phyloP scores from a whole-genome alignment of 768 basidiomycete genomes.

The Lactarius quietus region DNA sequence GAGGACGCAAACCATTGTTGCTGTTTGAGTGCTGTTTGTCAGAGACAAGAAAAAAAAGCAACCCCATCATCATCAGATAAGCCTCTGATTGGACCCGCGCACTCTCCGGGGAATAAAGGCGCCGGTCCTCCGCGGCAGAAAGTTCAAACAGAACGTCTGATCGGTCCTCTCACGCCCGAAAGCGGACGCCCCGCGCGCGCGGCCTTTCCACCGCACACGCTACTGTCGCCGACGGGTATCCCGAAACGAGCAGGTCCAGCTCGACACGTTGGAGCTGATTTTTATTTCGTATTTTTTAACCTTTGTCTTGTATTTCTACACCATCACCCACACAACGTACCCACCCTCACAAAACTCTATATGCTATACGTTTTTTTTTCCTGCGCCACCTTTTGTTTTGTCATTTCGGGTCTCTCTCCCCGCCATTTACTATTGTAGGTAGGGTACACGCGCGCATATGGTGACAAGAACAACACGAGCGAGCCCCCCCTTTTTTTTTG shows the following conservation, averaged over 20 bases:
- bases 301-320: neutral
- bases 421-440: neutral
- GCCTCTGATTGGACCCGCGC: conserved; percentile 23
- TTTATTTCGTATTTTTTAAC: neutral
- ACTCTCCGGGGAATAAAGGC: conserved; percentile 17
- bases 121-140: conserved; percentile 24
- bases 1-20: conserved; percentile 15
- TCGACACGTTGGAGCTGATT: conserved; percentile 2
- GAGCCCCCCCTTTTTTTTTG: neutral
- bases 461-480: neutral
- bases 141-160: conserved; percentile 27
- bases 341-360: neutral
- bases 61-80: conserved; percentile 25
- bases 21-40: conserved; percentile 12
- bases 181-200: conserved; percentile 21
- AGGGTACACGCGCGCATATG: neutral
- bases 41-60: conserved; percentile 1
- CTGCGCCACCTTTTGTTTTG: neutral
- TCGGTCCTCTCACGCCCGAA: conserved; percentile 22
- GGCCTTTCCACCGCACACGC: conserved; percentile 3
- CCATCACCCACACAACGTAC: neutral
- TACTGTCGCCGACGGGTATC: conserved; percentile 13
- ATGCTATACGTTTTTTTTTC: neutral
- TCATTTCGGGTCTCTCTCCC: neutral
- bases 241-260: conserved; percentile 12